Evolutionary conservation across 306 rosid genomes (phyloP), one percentile per base, ranked within the genome.

Genomic region (Leucaena leucocephala): DNA sequence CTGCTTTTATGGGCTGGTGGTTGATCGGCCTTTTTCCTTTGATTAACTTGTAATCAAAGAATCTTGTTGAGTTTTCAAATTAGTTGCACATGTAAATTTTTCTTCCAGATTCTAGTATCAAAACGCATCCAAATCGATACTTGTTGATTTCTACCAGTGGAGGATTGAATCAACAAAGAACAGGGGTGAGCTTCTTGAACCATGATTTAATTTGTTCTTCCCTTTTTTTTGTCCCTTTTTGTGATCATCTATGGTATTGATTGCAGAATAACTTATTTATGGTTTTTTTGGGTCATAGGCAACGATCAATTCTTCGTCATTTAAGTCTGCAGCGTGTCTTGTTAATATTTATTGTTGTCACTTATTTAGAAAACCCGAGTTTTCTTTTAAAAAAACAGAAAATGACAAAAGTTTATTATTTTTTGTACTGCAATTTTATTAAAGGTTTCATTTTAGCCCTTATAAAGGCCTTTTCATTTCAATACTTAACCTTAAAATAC

Each of bases 121-220:
- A 92, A 85, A 94, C 97, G 8, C 82, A 81, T 82, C 86, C 90
- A 0, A 84, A 88, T 78, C 86, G 95, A 39, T 90, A 87, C 79
- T 85, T 94, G 89, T 57, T 90, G 78, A 94, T 94, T 71, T 90
- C 86, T 39, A 86, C 98, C 2, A 92, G 98, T 71, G 98, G 98
- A 82, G 98, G 98, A 59, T 80, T 94, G 81, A 94, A 94, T 88
- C 98, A 94, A 77, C 98, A 94, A 82, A 89, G 98, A 89, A 94
- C 97, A 71, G 98, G 98, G 95, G 98, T 94, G 79, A 72, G 83
- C 45, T 81, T 76, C 36, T 55, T 59, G 42, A 71, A 68, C 68
- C 70, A 21, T 27, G 55, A 11, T 12, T 68, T 27, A 27, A 27
- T 21, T 68, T 11, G 38, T 10, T 40, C 4, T 19, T 19, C 34